phyloP scores from a whole-genome alignment of 441 rosid genomes.

The Raphanus hybrid region DNA sequence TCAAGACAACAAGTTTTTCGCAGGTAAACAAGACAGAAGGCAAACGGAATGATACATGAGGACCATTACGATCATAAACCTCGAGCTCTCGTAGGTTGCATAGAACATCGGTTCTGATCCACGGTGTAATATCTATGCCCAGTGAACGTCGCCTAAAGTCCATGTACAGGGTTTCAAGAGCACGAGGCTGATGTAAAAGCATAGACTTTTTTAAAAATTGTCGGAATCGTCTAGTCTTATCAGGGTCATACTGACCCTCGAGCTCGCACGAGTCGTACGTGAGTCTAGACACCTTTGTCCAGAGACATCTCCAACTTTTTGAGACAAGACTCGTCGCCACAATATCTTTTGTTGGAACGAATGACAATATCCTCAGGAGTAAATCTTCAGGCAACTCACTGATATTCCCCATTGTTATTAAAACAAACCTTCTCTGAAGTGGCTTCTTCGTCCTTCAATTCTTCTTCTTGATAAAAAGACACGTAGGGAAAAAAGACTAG shows the following conservation, averaged over 20 bases:
- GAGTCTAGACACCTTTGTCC: slow-evolving; percentile 4
- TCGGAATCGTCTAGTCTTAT: background rate
- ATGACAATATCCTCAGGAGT: background rate
- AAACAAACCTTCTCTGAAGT: background rate
- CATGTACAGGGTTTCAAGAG: background rate
- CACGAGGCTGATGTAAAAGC: background rate
- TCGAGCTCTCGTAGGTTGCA: too few relatives aligned
- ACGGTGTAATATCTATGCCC: too few relatives aligned
- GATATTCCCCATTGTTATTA: slow-evolving; percentile 13
- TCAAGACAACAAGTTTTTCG: too few relatives aligned
- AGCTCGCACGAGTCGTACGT: background rate
- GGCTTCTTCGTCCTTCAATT: background rate
- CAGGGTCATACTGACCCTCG: background rate
- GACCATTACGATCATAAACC: too few relatives aligned
- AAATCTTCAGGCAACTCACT: slow-evolving; percentile 17
- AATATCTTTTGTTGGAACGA: slow-evolving; percentile 14
- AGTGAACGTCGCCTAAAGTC: background rate
- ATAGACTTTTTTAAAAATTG: background rate
- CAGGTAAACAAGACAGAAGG: too few relatives aligned
- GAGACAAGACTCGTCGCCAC: slow-evolving; percentile 19
- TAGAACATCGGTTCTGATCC: too few relatives aligned
- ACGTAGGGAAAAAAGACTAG: background rate
- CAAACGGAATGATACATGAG: too few relatives aligned
- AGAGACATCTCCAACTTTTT: slow-evolving; percentile 15
- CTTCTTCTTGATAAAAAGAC: background rate